Evolutionary conservation across 345 rosid species (phyloP).

Genomic region (Rhizophora mangle): DNA sequence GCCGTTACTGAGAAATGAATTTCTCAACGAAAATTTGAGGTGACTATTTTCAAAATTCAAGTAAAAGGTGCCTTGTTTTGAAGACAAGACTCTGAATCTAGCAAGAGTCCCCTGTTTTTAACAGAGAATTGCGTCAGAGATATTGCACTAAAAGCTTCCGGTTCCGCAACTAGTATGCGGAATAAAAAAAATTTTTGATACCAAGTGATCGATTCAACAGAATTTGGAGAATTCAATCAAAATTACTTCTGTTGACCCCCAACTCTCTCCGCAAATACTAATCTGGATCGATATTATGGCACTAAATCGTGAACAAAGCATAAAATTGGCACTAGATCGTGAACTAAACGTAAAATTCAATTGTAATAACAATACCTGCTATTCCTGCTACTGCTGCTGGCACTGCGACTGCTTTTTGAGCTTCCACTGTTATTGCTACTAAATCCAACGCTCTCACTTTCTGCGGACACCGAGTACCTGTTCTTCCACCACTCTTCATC

Average conservation of each 20-base stretch:
- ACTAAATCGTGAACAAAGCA: neutral
- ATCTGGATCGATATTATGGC: too few species aligned
- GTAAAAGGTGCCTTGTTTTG: too few species aligned
- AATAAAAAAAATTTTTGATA: too few species aligned
- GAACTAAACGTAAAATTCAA: neutral
- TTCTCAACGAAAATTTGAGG: too few species aligned
- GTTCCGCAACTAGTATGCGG: too few species aligned
- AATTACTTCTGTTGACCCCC: too few species aligned
- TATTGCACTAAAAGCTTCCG: too few species aligned
- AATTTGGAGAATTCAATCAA: too few species aligned
- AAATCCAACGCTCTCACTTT: slow-evolving; percentile 40
- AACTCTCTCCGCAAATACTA: too few species aligned
- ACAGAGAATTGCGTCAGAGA: neutral
- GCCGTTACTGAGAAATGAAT: too few species aligned
- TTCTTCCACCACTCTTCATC: slow-evolving; percentile 77
- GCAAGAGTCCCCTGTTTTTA: neutral
- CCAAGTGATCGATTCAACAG: too few species aligned
- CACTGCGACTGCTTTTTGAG: slow-evolving; percentile 34
- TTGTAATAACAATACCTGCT: slow-evolving; percentile 28
- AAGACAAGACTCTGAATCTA: neutral
- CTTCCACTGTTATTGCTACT: slow-evolving; percentile 35
- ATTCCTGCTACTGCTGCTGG: slow-evolving; percentile 47
- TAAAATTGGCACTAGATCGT: neutral
- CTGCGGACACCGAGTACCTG: slow-evolving; percentile 28
- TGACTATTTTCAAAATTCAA: too few species aligned